A percentile compares a stretch with the other conserved stretches of the same genome.
These are phyloP conservation scores for Phoma herbarum DNA, from an alignment of 2,329 filamentous ascomycete genomes.

Conservation along the genomic window DNA sequence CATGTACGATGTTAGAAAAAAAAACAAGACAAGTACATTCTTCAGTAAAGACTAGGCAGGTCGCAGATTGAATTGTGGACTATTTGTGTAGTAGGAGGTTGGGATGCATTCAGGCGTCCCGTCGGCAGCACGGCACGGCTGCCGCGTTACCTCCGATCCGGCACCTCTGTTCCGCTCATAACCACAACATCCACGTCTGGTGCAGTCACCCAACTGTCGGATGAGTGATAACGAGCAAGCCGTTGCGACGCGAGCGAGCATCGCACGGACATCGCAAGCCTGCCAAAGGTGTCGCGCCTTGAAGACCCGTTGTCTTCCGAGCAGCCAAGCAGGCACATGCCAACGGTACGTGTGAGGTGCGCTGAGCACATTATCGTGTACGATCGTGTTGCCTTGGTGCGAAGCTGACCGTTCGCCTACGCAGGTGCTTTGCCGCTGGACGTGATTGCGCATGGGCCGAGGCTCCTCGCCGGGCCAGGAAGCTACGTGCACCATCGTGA, in stretches of 20 bases:
- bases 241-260: constrained; percentile 21
- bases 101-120: constrained; percentile 1
- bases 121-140: constrained; percentile 14
- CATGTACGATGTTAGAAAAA: too few species aligned
- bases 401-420: constrained; percentile 4
- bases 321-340: constrained; percentile 39
- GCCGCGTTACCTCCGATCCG: constrained; percentile 5
- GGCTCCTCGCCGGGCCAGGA: constrained; percentile 36
- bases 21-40: neutral
- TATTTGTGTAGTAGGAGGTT: neutral
- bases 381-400: neutral
- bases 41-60: too few species aligned
- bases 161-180: neutral
- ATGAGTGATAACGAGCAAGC: constrained; percentile 41
- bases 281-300: constrained; percentile 47
- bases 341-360: constrained; percentile 35
- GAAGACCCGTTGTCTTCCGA: constrained; percentile 47
- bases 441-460: constrained; percentile 47
- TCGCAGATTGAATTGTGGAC: neutral
- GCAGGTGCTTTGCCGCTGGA: constrained; percentile 38
- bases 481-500: constrained; percentile 46
- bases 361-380: neutral
- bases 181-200: neutral
- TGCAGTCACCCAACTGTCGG: neutral
- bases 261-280: constrained; percentile 40